Conservation (phyloP, 75 land plant species). For the Pseudotsuga menziesii region DNA sequence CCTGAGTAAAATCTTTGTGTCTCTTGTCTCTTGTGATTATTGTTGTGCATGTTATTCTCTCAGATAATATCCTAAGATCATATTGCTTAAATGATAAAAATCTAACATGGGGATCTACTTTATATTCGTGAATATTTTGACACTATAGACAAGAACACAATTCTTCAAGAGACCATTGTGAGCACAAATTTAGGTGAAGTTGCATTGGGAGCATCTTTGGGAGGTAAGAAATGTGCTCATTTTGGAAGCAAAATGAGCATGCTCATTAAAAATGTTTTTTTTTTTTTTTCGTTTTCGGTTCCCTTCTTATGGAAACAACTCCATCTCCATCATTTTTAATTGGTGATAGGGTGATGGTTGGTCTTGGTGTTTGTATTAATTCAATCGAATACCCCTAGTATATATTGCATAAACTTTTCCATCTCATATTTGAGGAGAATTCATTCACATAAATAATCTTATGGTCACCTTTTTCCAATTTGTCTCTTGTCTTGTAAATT, state of each 20-base stretch:
- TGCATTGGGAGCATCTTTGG: slow-evolving; percentile 28
- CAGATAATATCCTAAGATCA: too few species aligned
- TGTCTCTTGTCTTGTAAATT: too few species aligned
- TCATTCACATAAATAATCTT: slow-evolving; percentile 40
- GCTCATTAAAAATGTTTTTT: slow-evolving; percentile 17
- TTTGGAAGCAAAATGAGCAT: slow-evolving; percentile 22
- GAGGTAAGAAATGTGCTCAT: slow-evolving; percentile 23
- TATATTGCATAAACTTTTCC: slow-evolving; percentile 53
- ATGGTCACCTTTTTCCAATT: slow-evolving; percentile 37
- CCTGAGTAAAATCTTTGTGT: too few species aligned
- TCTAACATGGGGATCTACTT: slow-evolving; percentile 35
- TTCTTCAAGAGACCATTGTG: slow-evolving; percentile 39
- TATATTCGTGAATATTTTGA: slow-evolving; percentile 35
- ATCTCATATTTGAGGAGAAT: slow-evolving; percentile 32
- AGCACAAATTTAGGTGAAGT: slow-evolving; percentile 36
- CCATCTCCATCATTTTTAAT: slow-evolving; percentile 24
- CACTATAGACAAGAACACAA: slow-evolving; percentile 24
- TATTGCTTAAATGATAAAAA: too few species aligned
- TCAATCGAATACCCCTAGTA: slow-evolving; percentile 45
- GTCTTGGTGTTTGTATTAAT: slow-evolving; percentile 39
- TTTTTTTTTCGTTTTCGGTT: slow-evolving; percentile 25
- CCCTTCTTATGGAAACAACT: slow-evolving; percentile 35
- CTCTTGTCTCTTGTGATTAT: too few species aligned
- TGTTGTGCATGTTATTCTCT: too few species aligned
- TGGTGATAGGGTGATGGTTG: slow-evolving; percentile 33